Conservation (phyloP, 2,329 filamentous ascomycete species). For the Lasiodiplodia sp. region DNA sequence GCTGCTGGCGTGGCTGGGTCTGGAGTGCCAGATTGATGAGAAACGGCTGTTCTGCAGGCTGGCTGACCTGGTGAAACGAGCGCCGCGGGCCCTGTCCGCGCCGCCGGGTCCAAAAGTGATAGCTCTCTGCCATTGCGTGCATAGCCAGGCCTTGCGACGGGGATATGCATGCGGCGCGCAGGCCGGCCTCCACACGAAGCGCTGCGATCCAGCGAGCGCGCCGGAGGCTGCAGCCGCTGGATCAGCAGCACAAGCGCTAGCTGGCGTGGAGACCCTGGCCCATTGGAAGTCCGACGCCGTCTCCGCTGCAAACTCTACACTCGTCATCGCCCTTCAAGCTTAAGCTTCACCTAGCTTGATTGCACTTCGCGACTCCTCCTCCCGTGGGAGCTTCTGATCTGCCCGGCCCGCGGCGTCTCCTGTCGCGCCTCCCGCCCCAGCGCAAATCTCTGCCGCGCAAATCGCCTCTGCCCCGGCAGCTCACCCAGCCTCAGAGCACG, state of each 20-base stretch:
- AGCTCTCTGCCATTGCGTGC: slow-evolving; percentile 10
- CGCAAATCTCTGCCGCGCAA: background rate
- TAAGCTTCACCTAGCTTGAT: slow-evolving; percentile 17
- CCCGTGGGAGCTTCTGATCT: background rate
- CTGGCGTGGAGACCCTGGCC: slow-evolving; percentile 15
- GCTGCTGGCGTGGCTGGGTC: slow-evolving; percentile 20
- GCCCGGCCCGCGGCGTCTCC: slow-evolving; percentile 19
- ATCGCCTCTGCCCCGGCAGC: background rate
- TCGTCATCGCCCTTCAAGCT: slow-evolving; percentile 19
- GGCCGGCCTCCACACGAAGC: slow-evolving; percentile 15
- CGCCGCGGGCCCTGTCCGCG: slow-evolving; percentile 4
- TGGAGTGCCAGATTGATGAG: slow-evolving; percentile 24
- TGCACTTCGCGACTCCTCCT: background rate
- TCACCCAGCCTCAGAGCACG: background rate
- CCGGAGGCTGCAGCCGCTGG: background rate
- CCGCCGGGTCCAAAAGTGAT: slow-evolving; percentile 14
- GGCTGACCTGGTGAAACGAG: slow-evolving; percentile 13
- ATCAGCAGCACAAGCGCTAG: background rate
- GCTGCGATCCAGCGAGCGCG: slow-evolving; percentile 18
- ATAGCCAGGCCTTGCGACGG: slow-evolving; percentile 13
- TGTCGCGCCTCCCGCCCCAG: slow-evolving; percentile 11
- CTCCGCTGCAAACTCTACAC: slow-evolving; percentile 20
- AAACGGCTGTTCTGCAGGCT: slow-evolving; percentile 21
- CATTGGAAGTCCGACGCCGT: background rate
- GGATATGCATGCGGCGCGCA: slow-evolving; percentile 21